Evolutionary conservation across 169 alveolate species (phyloP).

Genomic region (Plasmodium inui): DNA sequence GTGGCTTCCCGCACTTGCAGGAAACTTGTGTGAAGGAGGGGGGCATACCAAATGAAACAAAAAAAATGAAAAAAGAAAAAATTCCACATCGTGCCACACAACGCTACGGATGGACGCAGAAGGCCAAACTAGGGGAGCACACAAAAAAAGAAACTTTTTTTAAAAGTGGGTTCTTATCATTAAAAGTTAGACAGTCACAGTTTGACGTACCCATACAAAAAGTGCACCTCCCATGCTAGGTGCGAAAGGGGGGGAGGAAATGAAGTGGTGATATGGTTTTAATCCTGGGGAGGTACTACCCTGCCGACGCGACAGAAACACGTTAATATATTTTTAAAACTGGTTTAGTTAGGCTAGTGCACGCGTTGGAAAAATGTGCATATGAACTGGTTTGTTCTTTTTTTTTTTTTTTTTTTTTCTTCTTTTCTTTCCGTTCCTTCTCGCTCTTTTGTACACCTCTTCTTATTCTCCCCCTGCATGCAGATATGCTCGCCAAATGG

Average conservation of each 20-base stretch:
- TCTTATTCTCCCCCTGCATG: neutral
- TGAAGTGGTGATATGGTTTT: neutral
- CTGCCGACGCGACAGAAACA: neutral
- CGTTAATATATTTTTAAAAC: neutral
- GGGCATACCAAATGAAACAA: neutral
- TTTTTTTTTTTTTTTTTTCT: neutral
- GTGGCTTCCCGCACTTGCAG: neutral
- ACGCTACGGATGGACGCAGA: neutral
- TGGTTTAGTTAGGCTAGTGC: neutral
- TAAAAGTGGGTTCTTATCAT: neutral
- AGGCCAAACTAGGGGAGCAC: neutral
- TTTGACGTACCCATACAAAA: neutral
- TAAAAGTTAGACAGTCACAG: conserved; percentile 2
- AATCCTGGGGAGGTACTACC: neutral
- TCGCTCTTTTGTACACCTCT: neutral
- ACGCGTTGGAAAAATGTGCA: neutral
- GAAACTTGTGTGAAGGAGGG: neutral
- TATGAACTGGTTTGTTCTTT: neutral
- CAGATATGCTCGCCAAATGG: neutral
- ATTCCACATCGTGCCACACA: neutral
- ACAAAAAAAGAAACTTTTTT: neutral
- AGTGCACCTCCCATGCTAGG: neutral
- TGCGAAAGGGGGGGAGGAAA: neutral
- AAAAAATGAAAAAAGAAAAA: neutral
- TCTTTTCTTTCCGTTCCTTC: neutral